A percentile compares a stretch with the other conserved stretches of the same genome.
Conservation (phyloP, 2,329 filamentous ascomycete species). For the Ilyonectria destructans region DNA sequence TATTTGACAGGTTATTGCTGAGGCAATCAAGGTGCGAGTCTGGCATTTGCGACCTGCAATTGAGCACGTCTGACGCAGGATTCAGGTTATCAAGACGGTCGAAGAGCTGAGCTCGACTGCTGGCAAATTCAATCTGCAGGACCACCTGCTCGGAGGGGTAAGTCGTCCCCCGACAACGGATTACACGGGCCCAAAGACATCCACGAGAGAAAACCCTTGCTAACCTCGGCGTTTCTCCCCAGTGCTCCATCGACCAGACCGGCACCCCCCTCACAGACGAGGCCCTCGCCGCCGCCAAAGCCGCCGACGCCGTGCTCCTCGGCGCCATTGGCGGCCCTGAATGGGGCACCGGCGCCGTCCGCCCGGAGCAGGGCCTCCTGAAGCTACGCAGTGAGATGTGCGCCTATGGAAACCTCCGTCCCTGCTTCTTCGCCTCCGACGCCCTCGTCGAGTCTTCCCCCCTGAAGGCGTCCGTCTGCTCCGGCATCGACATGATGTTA, state of each 20-base stretch:
- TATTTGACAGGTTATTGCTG: slow-evolving; percentile 76
- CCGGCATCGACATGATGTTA: slow-evolving; percentile 90
- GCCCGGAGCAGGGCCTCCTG: slow-evolving; percentile 92
- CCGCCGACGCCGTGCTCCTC: slow-evolving; percentile 88
- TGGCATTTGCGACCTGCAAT: slow-evolving; percentile 30
- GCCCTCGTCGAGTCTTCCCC: slow-evolving; percentile 86
- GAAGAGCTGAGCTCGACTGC: slow-evolving; percentile 79
- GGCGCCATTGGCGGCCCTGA: slow-evolving; percentile 93
- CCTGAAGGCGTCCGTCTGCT: slow-evolving; percentile 86
- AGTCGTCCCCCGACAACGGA: slow-evolving; percentile 57
- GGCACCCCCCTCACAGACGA: slow-evolving; percentile 85
- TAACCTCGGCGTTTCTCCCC: slow-evolving; percentile 32
- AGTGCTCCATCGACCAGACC: slow-evolving; percentile 91
- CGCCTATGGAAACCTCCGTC: slow-evolving; percentile 93
- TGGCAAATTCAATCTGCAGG: slow-evolving; percentile 86
- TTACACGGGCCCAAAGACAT: slow-evolving; percentile 31
- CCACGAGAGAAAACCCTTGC: slow-evolving; percentile 29
- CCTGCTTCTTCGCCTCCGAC: slow-evolving; percentile 93
- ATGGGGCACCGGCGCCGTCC: slow-evolving; percentile 91
- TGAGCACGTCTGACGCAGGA: slow-evolving; percentile 34
- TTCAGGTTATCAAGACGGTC: slow-evolving; percentile 82
- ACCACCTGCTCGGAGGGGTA: slow-evolving; percentile 91
- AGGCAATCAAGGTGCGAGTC: slow-evolving; percentile 82
- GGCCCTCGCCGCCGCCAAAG: slow-evolving; percentile 85
- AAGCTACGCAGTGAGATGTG: slow-evolving; percentile 90